Evolutionary conservation across 306 rosid species (phyloP).

Genomic region (Herpetospermum pedunculosum): DNA sequence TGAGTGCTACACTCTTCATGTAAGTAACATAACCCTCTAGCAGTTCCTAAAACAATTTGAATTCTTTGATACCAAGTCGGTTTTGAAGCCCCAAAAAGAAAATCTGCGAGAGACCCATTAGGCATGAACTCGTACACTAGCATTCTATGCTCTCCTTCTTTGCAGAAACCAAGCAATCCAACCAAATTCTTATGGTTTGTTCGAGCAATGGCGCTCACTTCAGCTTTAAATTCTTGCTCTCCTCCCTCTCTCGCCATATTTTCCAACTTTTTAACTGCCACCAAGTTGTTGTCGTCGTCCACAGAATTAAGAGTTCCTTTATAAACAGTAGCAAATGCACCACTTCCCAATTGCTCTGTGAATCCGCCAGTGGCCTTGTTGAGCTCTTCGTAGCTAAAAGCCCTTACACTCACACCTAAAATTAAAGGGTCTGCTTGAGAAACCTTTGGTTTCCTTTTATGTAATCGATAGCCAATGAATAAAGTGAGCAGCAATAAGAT

Average conservation of each 20-base stretch:
- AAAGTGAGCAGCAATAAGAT: slow-evolving; percentile 5
- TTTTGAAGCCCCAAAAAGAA: background rate
- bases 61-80: background rate
- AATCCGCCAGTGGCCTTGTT: slow-evolving; percentile 2
- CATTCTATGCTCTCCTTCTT: background rate
- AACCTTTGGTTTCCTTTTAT: background rate
- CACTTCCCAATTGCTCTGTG: background rate
- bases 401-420: background rate
- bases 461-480: slow-evolving; percentile 5
- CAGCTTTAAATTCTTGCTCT: background rate
- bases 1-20: background rate
- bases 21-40: background rate
- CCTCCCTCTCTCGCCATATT: background rate
- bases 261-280: background rate
- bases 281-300: background rate
- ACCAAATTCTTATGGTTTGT: slow-evolving; percentile 8
- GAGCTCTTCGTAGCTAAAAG: slow-evolving; percentile 2
- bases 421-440: background rate
- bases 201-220: background rate
- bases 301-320: background rate
- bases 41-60: background rate
- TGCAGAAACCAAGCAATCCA: background rate
- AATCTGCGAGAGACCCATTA: background rate
- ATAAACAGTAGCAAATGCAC: slow-evolving; percentile 4
- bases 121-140: background rate